These are phyloP conservation scores for Pichia sp. DNA, from an alignment of 1,139 yeast genomes.

Conservation along the genomic window DNA sequence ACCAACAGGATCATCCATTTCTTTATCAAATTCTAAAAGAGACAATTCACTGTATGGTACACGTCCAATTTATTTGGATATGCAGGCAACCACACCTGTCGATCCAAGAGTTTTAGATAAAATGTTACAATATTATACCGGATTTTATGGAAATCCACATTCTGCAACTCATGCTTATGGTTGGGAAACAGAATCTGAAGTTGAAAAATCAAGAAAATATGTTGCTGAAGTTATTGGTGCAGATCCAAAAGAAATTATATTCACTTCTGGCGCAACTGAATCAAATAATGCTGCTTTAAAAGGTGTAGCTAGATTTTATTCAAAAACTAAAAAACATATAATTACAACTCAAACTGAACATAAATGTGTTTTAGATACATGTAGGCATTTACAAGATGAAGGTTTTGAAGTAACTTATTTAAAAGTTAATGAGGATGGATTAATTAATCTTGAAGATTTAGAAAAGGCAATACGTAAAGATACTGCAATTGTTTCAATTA, in stretches of 20 bases:
- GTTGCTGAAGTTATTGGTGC: slow-evolving; percentile 84
- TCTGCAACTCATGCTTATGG: slow-evolving; percentile 98
- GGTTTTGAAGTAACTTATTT: slow-evolving; percentile 95
- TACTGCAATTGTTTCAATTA: slow-evolving; percentile 84
- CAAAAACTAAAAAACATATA: slow-evolving; percentile 83
- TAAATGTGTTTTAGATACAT: slow-evolving; percentile 94
- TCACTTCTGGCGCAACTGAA: slow-evolving; percentile 98
- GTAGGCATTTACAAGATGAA: slow-evolving; percentile 91
- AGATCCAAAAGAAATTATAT: slow-evolving; percentile 93
- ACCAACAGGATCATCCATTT: slow-evolving; percentile 37
- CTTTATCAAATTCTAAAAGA: slow-evolving; percentile 41
- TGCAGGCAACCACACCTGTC: slow-evolving; percentile 97
- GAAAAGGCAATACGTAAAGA: slow-evolving; percentile 85
- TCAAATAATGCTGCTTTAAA: slow-evolving; percentile 90
- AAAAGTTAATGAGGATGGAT: slow-evolving; percentile 77
- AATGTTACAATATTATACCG: slow-evolving; percentile 90
- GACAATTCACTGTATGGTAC: slow-evolving; percentile 46
- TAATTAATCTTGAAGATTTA: slow-evolving; percentile 69
- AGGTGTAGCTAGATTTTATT: slow-evolving; percentile 93
- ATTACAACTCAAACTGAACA: slow-evolving; percentile 97
- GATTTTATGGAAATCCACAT: slow-evolving; percentile 95
- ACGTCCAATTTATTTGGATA: slow-evolving; percentile 88
- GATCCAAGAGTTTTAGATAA: slow-evolving; percentile 95
- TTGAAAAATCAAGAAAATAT: slow-evolving; percentile 77
- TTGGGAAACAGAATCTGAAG: slow-evolving; percentile 95